These are phyloP conservation scores for Saitoella complicata DNA, from an alignment of 805 yeast species.

Conservation along the genomic window DNA sequence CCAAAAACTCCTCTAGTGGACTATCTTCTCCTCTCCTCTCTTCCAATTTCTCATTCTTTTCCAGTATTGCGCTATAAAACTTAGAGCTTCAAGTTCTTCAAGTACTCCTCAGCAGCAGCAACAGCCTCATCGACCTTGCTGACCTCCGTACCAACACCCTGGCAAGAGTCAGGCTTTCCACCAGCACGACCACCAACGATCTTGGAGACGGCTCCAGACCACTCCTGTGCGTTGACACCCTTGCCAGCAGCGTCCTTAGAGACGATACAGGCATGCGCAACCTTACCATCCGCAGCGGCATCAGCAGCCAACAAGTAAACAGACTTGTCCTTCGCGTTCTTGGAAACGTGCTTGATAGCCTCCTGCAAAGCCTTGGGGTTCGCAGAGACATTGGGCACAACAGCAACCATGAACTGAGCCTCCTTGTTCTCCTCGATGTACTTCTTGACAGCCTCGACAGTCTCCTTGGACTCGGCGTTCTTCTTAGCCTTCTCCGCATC, in stretches of 20 bases:
- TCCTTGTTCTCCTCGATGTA: conserved; percentile 35
- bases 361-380: conserved; percentile 92
- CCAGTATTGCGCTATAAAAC: not conserved
- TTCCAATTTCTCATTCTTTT: too few relatives aligned
- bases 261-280: conserved; percentile 91
- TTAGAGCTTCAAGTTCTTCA: conserved; percentile 37
- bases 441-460: conserved; percentile 56
- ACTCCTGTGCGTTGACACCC: conserved; percentile 49
- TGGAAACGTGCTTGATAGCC: conserved; percentile 70
- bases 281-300: conserved; percentile 37
- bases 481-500: conserved; percentile 79
- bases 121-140: conserved; percentile 58
- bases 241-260: conserved; percentile 51
- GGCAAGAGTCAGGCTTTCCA: conserved; percentile 92
- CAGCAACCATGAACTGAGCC: conserved; percentile 46
- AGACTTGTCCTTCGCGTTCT: conserved; percentile 56
- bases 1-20: too few relatives aligned
- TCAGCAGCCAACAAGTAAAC: conserved; percentile 64
- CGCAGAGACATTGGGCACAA: conserved; percentile 49
- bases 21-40: too few relatives aligned
- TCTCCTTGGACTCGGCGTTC: conserved; percentile 72
- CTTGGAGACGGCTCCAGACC: conserved; percentile 54
- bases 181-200: conserved; percentile 94
- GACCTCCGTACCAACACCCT: conserved; percentile 87
- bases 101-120: conserved; percentile 43